phyloP scores from a whole-genome alignment of 768 basidiomycete genomes.

The Pulveroboletus sp. region DNA sequence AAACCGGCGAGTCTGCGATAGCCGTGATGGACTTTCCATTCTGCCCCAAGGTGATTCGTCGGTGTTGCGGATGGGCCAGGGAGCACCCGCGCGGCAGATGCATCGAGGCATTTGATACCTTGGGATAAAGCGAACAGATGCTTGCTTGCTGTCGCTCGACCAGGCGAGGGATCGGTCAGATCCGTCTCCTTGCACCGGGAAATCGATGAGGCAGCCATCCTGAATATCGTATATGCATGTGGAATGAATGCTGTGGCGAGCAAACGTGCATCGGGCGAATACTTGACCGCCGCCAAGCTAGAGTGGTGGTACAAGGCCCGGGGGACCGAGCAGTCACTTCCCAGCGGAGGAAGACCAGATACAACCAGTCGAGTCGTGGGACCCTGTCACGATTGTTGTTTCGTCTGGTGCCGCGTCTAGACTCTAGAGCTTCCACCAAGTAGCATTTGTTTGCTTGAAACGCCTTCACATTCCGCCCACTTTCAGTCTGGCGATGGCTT shows the following conservation, averaged over 20 bases:
- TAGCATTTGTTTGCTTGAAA: too few species aligned
- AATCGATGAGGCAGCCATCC: background rate
- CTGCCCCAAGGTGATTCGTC: background rate
- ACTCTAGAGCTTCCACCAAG: too few species aligned
- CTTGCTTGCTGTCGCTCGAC: background rate
- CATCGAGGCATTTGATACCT: constrained; percentile 2
- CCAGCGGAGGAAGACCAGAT: too few species aligned
- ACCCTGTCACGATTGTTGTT: too few species aligned
- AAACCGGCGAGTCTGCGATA: background rate
- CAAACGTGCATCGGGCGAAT: constrained; percentile 4
- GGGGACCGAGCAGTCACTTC: too few species aligned
- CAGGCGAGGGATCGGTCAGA: constrained; percentile 10
- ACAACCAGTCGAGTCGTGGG: too few species aligned
- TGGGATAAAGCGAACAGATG: constrained; percentile 7
- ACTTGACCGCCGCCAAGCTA: constrained; percentile 12
- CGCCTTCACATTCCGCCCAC: too few species aligned
- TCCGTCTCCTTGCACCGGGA: constrained; percentile 3
- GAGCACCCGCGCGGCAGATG: too few species aligned
- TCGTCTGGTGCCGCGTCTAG: too few species aligned
- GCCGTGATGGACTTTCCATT: constrained; percentile 11
- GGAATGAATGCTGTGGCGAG: constrained; percentile 5
- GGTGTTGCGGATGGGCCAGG: too few species aligned
- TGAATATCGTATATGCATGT: constrained; percentile 5
- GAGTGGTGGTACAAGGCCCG: too few species aligned
- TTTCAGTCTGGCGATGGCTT: too few species aligned